Base-by-base conservation (phyloP, 208 protist genomes). In the Wallacemonas rigidus region DNA sequence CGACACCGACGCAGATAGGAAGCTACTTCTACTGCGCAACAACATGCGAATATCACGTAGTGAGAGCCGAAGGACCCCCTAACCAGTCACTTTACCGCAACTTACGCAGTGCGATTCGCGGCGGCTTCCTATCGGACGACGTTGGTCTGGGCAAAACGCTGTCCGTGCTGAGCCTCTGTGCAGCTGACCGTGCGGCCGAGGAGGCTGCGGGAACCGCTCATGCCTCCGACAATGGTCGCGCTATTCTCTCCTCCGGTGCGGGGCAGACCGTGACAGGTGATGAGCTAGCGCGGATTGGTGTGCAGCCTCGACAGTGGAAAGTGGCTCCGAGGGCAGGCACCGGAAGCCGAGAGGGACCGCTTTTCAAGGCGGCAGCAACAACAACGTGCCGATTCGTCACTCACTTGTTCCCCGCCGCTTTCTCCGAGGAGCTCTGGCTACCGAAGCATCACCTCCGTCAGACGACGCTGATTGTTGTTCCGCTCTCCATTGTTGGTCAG, bases 141-240 rank as follows among this genome's bases (percentile, higher is more conserved):
- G 88, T 90, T 17, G 89, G 89, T 12, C 72, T 94, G 2, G 89
- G 87, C 11, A 94, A 94, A 71, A 91, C 89, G 15, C 73, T 94
- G 11, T 64, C 75, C n/a, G 43, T 87, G 17, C 74, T 90, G 4
- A 77, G 54, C 17, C 84, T 4, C 71, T 92, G 60, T 80, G 81
- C 72, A 77, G 82, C 15, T 8, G 54, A 58, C n/a, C 12, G 54
- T 17, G 54, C 35, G 6, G 54, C 47, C 47, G 26, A 26, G 26
- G 26, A 26, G 26, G 26, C 26, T 26, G 26, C 26, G 26, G 26
- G 26, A 26, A 26, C 26, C 26, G 26, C 26, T 26, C 26, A 26
- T 26, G 26, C 26, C 0, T 26, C 26, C 26, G 26, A 26, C 26
- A 26, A 26, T 26, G 26, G 26, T 26, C 26, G 26, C 26, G 26